Conservation (phyloP, 116 monocot genomes). For the Trichopus zeylanicus region DNA sequence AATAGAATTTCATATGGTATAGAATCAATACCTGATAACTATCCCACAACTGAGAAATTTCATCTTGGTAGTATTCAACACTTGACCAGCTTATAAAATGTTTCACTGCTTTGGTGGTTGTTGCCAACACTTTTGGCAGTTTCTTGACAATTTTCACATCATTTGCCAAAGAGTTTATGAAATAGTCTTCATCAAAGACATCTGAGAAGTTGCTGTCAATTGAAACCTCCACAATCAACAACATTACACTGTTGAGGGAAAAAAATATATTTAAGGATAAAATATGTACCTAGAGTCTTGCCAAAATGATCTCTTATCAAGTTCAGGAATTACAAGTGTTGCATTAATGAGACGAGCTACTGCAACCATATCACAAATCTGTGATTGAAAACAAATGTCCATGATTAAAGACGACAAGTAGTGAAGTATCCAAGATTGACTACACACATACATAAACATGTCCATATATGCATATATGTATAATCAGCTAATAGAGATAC, state of each 20-base stretch:
- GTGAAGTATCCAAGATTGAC: neutral
- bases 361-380: conserved; percentile 99
- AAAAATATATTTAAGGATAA: neutral
- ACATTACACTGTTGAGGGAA: neutral
- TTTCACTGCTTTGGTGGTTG: conserved; percentile 47
- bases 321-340: conserved; percentile 88
- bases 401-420: neutral
- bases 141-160: conserved; percentile 83
- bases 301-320: conserved; percentile 98
- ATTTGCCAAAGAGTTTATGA: conserved; percentile 57
- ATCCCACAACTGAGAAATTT: conserved; percentile 71
- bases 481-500: too few species aligned
- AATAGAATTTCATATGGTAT: neutral
- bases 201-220: conserved; percentile 73
- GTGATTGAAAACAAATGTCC: conserved; percentile 9
- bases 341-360: conserved; percentile 92
- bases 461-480: too few species aligned
- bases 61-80: conserved; percentile 65
- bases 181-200: conserved; percentile 85
- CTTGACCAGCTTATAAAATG: conserved; percentile 92
- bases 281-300: conserved; percentile 72
- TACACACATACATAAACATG: too few species aligned
- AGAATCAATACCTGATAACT: conserved; percentile 49
- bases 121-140: conserved; percentile 66
- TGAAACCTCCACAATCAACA: conserved; percentile 6